A percentile compares a stretch with the other conserved stretches of the same genome.
Conservation (phyloP, 2,329 filamentous ascomycete species). For the Aspergillus novofumigatus region DNA sequence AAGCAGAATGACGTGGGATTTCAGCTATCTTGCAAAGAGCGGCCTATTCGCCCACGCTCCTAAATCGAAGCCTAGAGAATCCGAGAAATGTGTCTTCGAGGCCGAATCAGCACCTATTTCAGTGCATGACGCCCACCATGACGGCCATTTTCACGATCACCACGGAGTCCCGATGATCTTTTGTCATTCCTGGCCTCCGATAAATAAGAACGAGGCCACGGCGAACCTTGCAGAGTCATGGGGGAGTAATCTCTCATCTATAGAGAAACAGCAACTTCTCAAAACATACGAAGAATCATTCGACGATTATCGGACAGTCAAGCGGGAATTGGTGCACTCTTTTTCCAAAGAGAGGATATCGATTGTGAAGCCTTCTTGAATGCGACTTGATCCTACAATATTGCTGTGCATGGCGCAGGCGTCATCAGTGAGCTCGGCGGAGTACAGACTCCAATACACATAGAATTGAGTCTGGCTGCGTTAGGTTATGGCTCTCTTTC, state of each 20-base stretch:
- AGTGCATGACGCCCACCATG: neutral
- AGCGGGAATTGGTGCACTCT: neutral
- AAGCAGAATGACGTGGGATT: neutral
- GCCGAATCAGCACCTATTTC: neutral
- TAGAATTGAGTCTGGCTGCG: no score
- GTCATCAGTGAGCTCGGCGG: neutral
- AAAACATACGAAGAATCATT: neutral
- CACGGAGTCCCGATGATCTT: neutral
- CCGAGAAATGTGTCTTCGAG: neutral
- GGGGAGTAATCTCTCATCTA: neutral
- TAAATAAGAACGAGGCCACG: neutral
- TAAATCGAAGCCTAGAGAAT: neutral
- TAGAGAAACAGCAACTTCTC: neutral
- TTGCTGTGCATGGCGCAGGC: neutral
- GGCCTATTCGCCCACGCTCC: neutral
- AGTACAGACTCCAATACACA: no score
- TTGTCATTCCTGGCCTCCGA: neutral
- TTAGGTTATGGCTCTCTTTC: no score
- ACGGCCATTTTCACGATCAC: neutral
- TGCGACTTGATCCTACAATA: neutral
- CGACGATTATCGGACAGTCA: neutral
- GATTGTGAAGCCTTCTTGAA: neutral
- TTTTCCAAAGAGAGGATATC: neutral
- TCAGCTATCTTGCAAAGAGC: neutral
- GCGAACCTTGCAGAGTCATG: neutral